Conservation (phyloP, 345 rosid species). For the Excoecaria agallocha region DNA sequence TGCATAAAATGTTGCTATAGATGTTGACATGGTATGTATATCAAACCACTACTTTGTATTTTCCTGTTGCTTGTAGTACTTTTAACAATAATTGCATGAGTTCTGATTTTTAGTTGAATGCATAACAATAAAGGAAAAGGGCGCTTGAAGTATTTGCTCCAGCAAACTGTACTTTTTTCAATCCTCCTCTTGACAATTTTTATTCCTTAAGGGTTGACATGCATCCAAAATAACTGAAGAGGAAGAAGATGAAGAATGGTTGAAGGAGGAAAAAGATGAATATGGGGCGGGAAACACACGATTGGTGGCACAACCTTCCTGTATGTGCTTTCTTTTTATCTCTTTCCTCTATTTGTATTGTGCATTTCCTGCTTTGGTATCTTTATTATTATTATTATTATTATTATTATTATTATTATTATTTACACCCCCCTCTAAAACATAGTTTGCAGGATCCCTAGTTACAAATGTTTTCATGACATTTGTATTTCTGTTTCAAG, state of each 20-base stretch:
- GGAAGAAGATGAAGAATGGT: too few species aligned
- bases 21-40: conserved; percentile 80
- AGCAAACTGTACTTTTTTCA: too few species aligned
- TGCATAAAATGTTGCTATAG: conserved; percentile 81
- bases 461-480: too few species aligned
- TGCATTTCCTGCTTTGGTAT: not conserved
- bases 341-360: too few species aligned
- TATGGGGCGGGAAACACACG: conserved; percentile 79
- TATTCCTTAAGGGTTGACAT: too few species aligned
- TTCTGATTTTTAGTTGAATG: conserved; percentile 21
- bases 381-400: too few species aligned
- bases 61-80: not conserved
- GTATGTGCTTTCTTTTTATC: conserved; percentile 39
- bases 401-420: not conserved
- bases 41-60: not conserved
- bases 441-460: too few species aligned
- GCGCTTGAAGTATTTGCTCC: conserved; percentile 80
- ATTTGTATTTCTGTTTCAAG: conserved; percentile 49
- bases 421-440: too few species aligned
- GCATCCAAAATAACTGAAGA: too few species aligned
- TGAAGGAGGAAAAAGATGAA: conserved; percentile 94
- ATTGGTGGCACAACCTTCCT: conserved; percentile 88
- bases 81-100: not conserved
- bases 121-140: conserved; percentile 92
- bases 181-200: too few species aligned